Evolutionary conservation across 2,329 filamentous ascomycete genomes (phyloP).

Genomic region (Cladophialophora carrionii): DNA sequence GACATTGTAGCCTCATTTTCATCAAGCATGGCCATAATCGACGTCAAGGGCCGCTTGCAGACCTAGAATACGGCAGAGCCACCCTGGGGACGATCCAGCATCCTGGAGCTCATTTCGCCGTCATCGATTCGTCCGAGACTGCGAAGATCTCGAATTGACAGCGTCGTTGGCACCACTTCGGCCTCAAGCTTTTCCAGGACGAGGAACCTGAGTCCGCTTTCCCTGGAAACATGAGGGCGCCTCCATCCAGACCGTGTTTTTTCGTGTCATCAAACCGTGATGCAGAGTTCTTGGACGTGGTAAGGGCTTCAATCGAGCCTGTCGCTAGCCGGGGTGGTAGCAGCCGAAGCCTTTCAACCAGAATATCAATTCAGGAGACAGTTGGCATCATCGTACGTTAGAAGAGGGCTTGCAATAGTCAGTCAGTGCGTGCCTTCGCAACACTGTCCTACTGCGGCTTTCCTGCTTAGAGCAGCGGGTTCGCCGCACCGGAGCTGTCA

Average conservation of each 20-base stretch:
- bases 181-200: constrained; percentile 12
- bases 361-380: constrained; percentile 9
- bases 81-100: background rate
- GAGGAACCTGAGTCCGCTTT: constrained; percentile 4
- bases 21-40: constrained; percentile 5
- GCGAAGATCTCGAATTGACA: constrained; percentile 1
- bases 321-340: constrained; percentile 22
- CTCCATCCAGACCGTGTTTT: constrained; percentile 21
- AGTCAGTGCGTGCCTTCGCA: constrained; percentile 10
- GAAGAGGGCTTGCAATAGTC: constrained; percentile 2
- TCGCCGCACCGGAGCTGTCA: background rate
- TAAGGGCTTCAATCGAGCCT: constrained; percentile 23
- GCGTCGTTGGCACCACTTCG: background rate
- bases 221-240: constrained; percentile 27
- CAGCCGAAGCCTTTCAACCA: constrained; percentile 21
- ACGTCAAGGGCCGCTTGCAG: background rate
- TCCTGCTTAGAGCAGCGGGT: constrained; percentile 1
- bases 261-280: constrained; percentile 28
- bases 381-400: constrained; percentile 17
- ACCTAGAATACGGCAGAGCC: background rate
- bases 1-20: constrained; percentile 10
- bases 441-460: background rate
- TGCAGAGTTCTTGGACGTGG: constrained; percentile 26
- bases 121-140: background rate
- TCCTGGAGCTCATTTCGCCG: background rate